Evolutionary conservation across 495 filamentous ascomycete species (phyloP), one percentile per base, ranked within the genome.

Genomic region (Polyplosphaeria fusca): DNA sequence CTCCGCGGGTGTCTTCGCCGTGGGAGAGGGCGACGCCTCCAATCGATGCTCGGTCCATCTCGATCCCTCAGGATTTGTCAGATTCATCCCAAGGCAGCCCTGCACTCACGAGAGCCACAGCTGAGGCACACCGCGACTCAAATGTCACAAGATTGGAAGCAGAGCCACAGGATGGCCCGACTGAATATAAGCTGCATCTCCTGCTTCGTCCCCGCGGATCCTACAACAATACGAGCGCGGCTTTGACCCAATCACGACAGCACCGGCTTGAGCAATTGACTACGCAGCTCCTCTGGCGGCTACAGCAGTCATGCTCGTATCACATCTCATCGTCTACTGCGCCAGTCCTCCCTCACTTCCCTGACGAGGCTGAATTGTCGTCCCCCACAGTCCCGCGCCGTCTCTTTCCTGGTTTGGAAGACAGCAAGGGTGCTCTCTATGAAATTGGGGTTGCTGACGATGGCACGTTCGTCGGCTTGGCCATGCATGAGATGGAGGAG

Each of bases 371-470:
- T 1, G 71, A 80, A 44, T 67, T 85, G 24, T 71, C 78, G 12
- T 70, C 76, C 1, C 78, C 82, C 16, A 66, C 77, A 22, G 83
- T 82, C 52, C 82, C 83, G 3, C 80, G 75, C 40, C 84, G 81
- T 47, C 72, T 89, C 37, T 73, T 89, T 11, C 86, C 90, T 3
- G 89, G 93, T 0, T 77, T 98, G 2, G 91, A 97, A 67, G 91
- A 94, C 57, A 96, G 89, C 32, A 85, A 87, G 54, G 93, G 93
- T 16, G 94, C 94, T 0, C 68, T 97, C 47, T 98, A 98, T 55
- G 94, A 98, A 71, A 94, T 98, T 66, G 93, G 93, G 0, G 91
- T 98, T 19, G 85, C 91, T 4, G 93, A 98, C 68, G 91, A 96
- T 73, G 93, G 93, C 13, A 88, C 85, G 0, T 86, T 97, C 56